Percentiles rank a stretch among this genome's conserved stretches.
Evolutionary conservation across 2,329 filamentous ascomycete species (phyloP).

Genomic region (Fusarium oxysporum): DNA sequence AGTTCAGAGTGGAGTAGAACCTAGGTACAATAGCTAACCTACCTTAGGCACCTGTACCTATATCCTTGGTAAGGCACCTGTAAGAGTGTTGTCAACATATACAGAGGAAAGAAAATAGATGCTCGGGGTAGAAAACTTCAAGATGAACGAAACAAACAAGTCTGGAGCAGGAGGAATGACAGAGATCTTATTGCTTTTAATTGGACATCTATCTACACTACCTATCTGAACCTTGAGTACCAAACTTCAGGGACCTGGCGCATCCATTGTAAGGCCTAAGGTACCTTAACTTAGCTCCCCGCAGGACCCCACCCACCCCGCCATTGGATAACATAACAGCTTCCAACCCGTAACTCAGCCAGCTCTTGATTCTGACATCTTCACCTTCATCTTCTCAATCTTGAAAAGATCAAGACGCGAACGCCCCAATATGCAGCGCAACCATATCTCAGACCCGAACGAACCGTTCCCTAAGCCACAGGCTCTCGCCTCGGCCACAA

Average conservation of each 20-base stretch:
- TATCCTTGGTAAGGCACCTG: not conserved
- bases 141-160: not conserved
- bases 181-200: not conserved
- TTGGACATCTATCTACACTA: not conserved
- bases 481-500: conserved; percentile 65
- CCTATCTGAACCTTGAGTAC: not conserved
- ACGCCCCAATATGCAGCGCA: conserved; percentile 47
- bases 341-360: not conserved
- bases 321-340: not conserved
- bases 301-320: conserved; percentile 9
- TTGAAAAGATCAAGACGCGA: not conserved
- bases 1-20: not conserved
- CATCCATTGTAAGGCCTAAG: not conserved
- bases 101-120: not conserved
- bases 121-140: not conserved
- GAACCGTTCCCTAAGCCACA: conserved; percentile 67
- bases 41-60: too few relatives aligned
- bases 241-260: not conserved
- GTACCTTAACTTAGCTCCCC: conserved; percentile 3
- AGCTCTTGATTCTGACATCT: not conserved
- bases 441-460: conserved; percentile 55
- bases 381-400: not conserved
- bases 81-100: not conserved
- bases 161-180: not conserved
- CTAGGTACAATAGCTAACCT: too few relatives aligned